Base-by-base conservation (phyloP, 306 rosid genomes). In the Vigna unguiculata region DNA sequence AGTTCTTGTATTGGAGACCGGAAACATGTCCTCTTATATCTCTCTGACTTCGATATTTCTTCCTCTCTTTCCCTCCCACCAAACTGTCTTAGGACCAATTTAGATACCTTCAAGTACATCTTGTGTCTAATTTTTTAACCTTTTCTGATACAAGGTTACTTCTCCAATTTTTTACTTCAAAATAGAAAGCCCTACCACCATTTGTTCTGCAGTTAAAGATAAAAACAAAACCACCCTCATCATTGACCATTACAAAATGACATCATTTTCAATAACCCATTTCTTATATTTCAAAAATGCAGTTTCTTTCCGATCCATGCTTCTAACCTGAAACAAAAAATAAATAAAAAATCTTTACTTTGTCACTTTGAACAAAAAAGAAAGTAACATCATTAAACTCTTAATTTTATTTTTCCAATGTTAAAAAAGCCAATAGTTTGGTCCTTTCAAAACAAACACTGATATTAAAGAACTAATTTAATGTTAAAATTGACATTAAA, bases 1-100 rank as follows among this genome's bases (percentile, higher is more conserved):
- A 88, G 97, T 89, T 91, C 63, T 95, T 95, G 96, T 90, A 90
- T 87, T 77, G 92, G 88, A 95, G 96, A 92, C 96, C 79, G 95
- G 96, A 89, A 91, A 91, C 97, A 91, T 83, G 71, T 7, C 76
- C 86, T 87, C 80, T 70, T 74, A 40, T 40, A 19, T 71, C 78
- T 58, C 57, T 47, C 79, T 19, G 30, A 38, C 24, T 12, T 7
- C 7, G 21, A 15, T 64, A 6, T 71, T 72, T 62, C 53, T 62
- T 2, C 0, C 38, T 69, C 85, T 30, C 84, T 68, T 54, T 71
- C 80, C 58, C 66, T 48, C 14, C 38, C 36, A 34, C 21, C n/a
- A 21, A 19, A 20, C 20, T 38, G 12, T 34, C 38, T 8, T 19
- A 11, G 40, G 51, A 62, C 71, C 2, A 75, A 30, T 62, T 62